Evolutionary conservation across 169 alveolate genomes (phyloP).

Genomic region (Theileria equi): DNA sequence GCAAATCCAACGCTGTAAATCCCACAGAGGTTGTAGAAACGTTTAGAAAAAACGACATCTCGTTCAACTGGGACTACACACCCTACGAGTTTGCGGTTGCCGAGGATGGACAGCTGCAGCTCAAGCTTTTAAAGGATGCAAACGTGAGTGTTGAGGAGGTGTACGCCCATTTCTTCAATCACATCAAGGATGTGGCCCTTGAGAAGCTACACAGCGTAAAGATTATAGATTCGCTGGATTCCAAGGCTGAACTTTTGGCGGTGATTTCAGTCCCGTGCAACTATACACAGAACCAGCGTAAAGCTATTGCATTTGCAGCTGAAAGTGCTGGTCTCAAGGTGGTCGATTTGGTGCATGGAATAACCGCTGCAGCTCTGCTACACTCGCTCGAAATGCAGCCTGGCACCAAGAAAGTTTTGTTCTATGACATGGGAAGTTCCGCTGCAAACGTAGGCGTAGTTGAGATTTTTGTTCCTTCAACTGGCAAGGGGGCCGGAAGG

Average conservation of each 20-base stretch:
- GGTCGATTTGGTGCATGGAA: conserved; percentile 66
- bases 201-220: conserved; percentile 62
- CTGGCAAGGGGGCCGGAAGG: conserved; percentile 5
- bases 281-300: conserved; percentile 67
- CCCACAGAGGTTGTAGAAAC: conserved; percentile 19
- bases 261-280: conserved; percentile 75
- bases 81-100: conserved; percentile 59
- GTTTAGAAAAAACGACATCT: neutral
- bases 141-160: conserved; percentile 68
- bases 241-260: conserved; percentile 51
- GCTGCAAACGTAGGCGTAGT: conserved; percentile 71
- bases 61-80: conserved; percentile 49
- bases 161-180: conserved; percentile 70
- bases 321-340: conserved; percentile 73
- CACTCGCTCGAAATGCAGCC: conserved; percentile 65
- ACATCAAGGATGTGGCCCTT: conserved; percentile 63
- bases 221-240: conserved; percentile 27
- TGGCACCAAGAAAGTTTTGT: conserved; percentile 69
- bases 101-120: conserved; percentile 46
- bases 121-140: conserved; percentile 62
- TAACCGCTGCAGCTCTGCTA: conserved; percentile 72
- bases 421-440: conserved; percentile 72
- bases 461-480: conserved; percentile 53
- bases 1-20: neutral
- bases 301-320: conserved; percentile 66